Conservation (phyloP, 1,284 basidiomycete genomes). For the Apiotrichum mycotoxinovorans region DNA sequence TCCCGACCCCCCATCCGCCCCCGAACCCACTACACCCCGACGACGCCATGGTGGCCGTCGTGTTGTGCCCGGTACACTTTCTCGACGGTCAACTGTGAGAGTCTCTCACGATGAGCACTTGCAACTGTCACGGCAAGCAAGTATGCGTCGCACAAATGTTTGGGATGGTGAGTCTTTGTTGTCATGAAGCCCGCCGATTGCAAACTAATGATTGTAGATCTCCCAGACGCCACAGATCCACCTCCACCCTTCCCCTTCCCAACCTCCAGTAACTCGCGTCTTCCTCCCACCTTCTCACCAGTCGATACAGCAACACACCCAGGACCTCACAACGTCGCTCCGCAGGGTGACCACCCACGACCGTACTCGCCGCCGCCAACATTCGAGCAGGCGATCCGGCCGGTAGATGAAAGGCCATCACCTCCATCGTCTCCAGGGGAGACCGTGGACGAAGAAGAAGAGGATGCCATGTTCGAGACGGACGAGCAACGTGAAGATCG, state of each 20-base stretch:
- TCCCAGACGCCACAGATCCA: slow-evolving; percentile 39
- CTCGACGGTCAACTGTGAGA: slow-evolving; percentile 31
- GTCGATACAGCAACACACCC: background rate
- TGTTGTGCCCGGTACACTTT: slow-evolving; percentile 1
- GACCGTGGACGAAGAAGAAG: background rate
- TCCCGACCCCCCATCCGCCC: background rate
- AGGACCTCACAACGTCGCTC: background rate
- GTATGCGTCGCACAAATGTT: slow-evolving; percentile 44
- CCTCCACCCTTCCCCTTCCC: slow-evolving; percentile 45
- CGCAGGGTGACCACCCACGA: background rate
- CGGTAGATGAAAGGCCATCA: slow-evolving; percentile 3
- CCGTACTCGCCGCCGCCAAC: slow-evolving; percentile 41
- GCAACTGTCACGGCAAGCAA: slow-evolving; percentile 38
- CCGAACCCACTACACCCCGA: background rate
- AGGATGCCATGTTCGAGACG: background rate
- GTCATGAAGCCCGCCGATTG: background rate
- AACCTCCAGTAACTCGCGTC: slow-evolving; percentile 27
- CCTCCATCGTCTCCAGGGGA: slow-evolving; percentile 38
- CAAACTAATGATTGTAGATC: slow-evolving; percentile 20
- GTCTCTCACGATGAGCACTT: slow-evolving; percentile 37
- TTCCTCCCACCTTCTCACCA: slow-evolving; percentile 30
- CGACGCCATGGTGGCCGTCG: background rate
- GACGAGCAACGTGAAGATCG: slow-evolving; percentile 36
- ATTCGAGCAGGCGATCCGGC: slow-evolving; percentile 19
- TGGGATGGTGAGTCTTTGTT: slow-evolving; percentile 42